Evolutionary conservation across 495 filamentous ascomycete genomes (phyloP), one percentile per base, ranked within the genome.

Genomic region (Astrothelium subdiscretum): DNA sequence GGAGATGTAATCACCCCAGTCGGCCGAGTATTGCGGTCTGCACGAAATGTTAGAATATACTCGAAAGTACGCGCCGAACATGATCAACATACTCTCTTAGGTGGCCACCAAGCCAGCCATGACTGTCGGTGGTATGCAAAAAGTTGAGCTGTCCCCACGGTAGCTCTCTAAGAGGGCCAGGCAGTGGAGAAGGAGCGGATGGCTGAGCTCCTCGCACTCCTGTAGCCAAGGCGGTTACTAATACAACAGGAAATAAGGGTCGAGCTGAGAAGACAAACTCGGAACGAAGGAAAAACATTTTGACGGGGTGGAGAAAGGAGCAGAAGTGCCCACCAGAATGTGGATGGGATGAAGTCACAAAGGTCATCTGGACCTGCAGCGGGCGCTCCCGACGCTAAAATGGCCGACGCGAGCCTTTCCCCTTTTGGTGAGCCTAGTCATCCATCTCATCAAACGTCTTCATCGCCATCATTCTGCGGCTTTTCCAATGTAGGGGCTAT

Each of bases 1-100:
- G 11, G 94, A 97, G 66, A 97, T 81, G 74, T 97, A 98, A 76
- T 98, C 94, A 38, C 94, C 94, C 88, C 94, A 97, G 72, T 97
- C 94, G 40, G 90, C 95, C 18, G 90, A 92, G 72, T 89, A 98
- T 29, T 90, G 91, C 1, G 91, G 78, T 75, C 87, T 90, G 67
- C 35, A 61, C 38, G 57, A 59, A 24, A 32, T 12, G 22, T 43
- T 13, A 58, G 43, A 32, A 52, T 22, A 44, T 5, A 58, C 38
- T 57, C 63, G 1, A n/a, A 43, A 38, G 15, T n/a, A 35, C 3
- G 31, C 32, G 18, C 31, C 18, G 40, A 44, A 5, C n/a, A 38
- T 20, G 2, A 22, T 13, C 6, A 8, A 77, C 77, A 65, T 77
- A 88, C 85, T 98, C 94, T 75, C 89, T 87, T 6, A 97, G 76